Evolutionary conservation across 306 rosid genomes (phyloP), one percentile per base, ranked within the genome.

Genomic region (Mucuna pruriens): DNA sequence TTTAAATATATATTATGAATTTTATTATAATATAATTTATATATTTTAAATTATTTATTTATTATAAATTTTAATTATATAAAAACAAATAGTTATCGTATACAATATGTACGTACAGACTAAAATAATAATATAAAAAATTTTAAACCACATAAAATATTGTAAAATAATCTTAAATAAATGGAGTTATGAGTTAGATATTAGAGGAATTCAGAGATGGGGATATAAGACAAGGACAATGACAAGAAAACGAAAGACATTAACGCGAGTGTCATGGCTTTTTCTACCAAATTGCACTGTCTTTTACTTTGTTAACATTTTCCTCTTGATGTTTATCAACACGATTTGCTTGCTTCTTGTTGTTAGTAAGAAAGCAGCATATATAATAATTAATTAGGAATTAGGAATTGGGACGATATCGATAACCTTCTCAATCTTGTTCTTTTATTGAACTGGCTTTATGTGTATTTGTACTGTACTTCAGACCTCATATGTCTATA

Each of bases 241-340:
- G 65, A 60, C 52, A 77, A 51, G 57, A 60, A 76, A 83, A 76
- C 17, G 74, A 60, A 62, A 58, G 82, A 77, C 52, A 76, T 60
- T 70, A 46, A 76, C 45, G 76, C 57, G 38, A 76, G 66, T 77
- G 51, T 40, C 20, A 1, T 79, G 54, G 33, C 20, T 68, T 68
- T 79, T 63, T 29, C 74, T 49, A 77, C 78, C 82, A 19, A 76
- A 76, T 61, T 83, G 39, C 25, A 4, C 4, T 38, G 82, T 83
- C 68, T 61, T 71, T 48, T 76, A 29, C 48, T 42, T 9, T 25
- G 3, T 3, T 42, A 66, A 33, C 80, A 23, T 75, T 57, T 82
- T 82, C 77, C 44, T 46, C 49, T 82, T 76, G 77, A 22, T 55
- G 39, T 31, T 76, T 67, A 48, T 74, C 51, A 40, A 26, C 49